phyloP scores from a whole-genome alignment of 768 basidiomycete genomes.

The Rickenella mellea region DNA sequence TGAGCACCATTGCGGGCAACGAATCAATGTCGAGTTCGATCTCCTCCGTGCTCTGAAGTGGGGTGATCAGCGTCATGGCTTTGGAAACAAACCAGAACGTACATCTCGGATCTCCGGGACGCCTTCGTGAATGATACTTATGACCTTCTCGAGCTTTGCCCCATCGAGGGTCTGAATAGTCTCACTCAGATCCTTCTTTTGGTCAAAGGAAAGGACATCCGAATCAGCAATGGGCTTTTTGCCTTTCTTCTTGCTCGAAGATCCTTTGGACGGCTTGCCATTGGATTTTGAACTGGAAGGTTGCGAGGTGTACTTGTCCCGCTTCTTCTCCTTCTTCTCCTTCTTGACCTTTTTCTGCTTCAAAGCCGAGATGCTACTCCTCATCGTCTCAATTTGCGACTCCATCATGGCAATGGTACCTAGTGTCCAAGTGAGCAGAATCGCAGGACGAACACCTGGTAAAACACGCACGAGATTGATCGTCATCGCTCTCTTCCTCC shows the following conservation, averaged over 20 bases:
- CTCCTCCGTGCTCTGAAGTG: slow-evolving; percentile 80
- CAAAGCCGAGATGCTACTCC: slow-evolving; percentile 53
- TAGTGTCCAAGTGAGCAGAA: slow-evolving; percentile 23
- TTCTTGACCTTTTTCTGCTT: slow-evolving; percentile 46
- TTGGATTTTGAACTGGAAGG: slow-evolving; percentile 41
- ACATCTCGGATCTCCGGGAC: slow-evolving; percentile 92
- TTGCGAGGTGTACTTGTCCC: slow-evolving; percentile 33
- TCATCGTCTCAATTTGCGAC: slow-evolving; percentile 71
- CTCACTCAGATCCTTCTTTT: slow-evolving; percentile 98
- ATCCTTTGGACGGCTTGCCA: slow-evolving; percentile 37
- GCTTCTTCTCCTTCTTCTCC: slow-evolving; percentile 66
- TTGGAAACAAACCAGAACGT: slow-evolving; percentile 26
- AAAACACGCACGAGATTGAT: slow-evolving; percentile 52
- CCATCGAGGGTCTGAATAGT: slow-evolving; percentile 84
- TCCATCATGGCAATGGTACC: slow-evolving; percentile 73
- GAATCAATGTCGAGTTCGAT: slow-evolving; percentile 97
- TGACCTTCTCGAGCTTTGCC: slow-evolving; percentile 76
- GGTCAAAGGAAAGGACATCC: slow-evolving; percentile 83
- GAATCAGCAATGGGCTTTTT: slow-evolving; percentile 67
- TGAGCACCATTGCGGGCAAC: slow-evolving; percentile 77
- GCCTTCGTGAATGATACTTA: slow-evolving; percentile 90
- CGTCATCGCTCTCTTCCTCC: slow-evolving; percentile 57
- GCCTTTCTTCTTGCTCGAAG: slow-evolving; percentile 48
- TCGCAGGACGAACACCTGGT: neutral
- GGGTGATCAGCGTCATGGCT: slow-evolving; percentile 10